Evolutionary conservation across 1,284 basidiomycete genomes (phyloP), one percentile per base, ranked within the genome.

Genomic region (Microbotryum scabiosae): DNA sequence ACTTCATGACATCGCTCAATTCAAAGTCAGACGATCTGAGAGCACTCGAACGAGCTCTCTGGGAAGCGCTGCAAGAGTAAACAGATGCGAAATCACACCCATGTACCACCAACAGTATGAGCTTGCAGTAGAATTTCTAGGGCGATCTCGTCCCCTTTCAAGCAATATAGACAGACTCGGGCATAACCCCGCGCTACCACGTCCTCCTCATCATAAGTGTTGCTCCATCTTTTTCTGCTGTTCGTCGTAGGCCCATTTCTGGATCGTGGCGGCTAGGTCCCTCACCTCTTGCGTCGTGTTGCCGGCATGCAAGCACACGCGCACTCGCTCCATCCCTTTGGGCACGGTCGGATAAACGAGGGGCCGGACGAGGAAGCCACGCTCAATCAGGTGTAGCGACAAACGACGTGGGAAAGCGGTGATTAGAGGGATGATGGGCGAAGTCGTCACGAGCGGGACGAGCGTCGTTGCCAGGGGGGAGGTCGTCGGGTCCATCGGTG

Each of bases 1-100:
- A 98, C 76, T 85, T 97, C 74, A 97, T 98, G 83, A 87, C 85
- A 7, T 93, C 87, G 75, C 79, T 97, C 49, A 92, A 91, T 71
- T 90, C 88, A 21, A 68, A 72, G 4, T 10, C 56, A 0, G 58
- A 64, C 5, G 72, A 74, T 32, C 61, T 77, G 9, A 51, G 72
- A 5, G 53, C 54, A 0, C 65, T 77, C 18, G 75, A 77, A 59
- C 14, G 16, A 41, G 36, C 36, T 41, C 28, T 64, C 21, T 26
- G 26, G 41, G 45, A 57, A 18, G 58, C 56, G 6, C 59, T 71
- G n/a, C 51, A 32, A 25, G 25, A 49, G 21, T 41, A 41, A 12
- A 41, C 18, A 44, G 41, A 20, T 47, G 49, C 23, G 26, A 54
- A 20, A 12, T 3, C 36, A 41, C 16, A 41, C 6, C 14, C n/a